Percentiles rank a stretch among this genome's conserved stretches.
Conservation (phyloP, 352 stramenopile genomes). For the Pythium volutum region DNA sequence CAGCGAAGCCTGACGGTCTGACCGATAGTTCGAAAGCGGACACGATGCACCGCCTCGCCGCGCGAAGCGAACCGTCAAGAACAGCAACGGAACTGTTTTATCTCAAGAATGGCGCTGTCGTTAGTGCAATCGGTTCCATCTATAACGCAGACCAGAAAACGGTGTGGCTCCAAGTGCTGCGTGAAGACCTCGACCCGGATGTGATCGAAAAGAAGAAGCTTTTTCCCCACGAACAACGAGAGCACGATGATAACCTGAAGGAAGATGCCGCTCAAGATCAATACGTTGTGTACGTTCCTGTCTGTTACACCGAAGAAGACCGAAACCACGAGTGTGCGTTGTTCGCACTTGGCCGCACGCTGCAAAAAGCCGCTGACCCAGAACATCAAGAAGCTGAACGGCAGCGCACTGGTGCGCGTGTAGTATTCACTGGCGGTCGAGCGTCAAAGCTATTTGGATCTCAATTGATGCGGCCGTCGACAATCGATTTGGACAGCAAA, state of each 20-base stretch:
- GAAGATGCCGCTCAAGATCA: slow-evolving; percentile 29
- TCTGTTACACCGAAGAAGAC: slow-evolving; percentile 30
- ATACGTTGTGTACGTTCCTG: slow-evolving; percentile 56
- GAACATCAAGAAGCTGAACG: slow-evolving; percentile 16
- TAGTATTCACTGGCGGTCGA: slow-evolving; percentile 60
- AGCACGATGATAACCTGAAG: slow-evolving; percentile 2
- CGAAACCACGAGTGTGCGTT: slow-evolving; percentile 35
- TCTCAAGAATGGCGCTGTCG: slow-evolving; percentile 44
- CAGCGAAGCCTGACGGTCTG: background rate
- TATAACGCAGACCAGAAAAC: slow-evolving; percentile 44
- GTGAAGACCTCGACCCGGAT: slow-evolving; percentile 40
- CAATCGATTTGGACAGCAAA: slow-evolving; percentile 33
- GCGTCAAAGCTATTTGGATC: slow-evolving; percentile 75
- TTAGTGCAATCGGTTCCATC: slow-evolving; percentile 51
- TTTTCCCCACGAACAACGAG: slow-evolving; percentile 29
- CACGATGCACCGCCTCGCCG: slow-evolving; percentile 23
- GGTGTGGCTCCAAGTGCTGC: slow-evolving; percentile 68
- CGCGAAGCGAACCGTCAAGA: slow-evolving; percentile 33
- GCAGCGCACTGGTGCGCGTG: slow-evolving; percentile 34
- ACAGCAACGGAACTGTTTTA: slow-evolving; percentile 49
- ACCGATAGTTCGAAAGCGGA: background rate
- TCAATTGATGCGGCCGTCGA: slow-evolving; percentile 58
- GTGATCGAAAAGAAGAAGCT: slow-evolving; percentile 34
- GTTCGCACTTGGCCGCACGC: slow-evolving; percentile 37
- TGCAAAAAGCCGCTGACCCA: slow-evolving; percentile 45